Base-by-base conservation (phyloP, 805 yeast species). In the Wickerhamiella kurtzmanii region DNA sequence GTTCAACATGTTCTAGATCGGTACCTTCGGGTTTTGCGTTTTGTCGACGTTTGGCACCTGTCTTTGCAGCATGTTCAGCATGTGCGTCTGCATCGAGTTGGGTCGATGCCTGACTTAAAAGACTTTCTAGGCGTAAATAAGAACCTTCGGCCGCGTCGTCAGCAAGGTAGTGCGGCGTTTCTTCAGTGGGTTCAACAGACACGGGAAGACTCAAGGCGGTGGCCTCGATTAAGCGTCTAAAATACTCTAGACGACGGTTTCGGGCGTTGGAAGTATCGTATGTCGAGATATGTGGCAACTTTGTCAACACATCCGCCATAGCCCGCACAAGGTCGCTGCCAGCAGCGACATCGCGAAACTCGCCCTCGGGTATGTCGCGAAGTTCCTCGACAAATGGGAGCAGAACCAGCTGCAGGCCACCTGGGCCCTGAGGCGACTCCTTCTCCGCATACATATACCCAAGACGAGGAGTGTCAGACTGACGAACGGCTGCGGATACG, bases 301-400 rank as follows among this genome's bases (percentile, higher is more conserved):
- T 65, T n/a, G 64, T 63, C 44, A 69, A 49, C n/a, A 71, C 53
- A 22, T 50, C 58, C 44, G 44, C 60, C 48, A 60, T 60, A 47
- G 48, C 53, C 46, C 51, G 55, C 4, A 55, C 53, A 11, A 65
- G 45, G 6, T 47, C 53, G 13, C 48, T 50, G 13, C 58, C 50
- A 22, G 63, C 63, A 1, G 60, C 52, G 21, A 59, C 48, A 13
- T 45, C 42, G 4, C 53, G 35, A 48, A 50, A 22, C 44, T 39
- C 20, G 45, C 50, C 32, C 11, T 62, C 64, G 0, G 96, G 96
- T 4, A 76, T 61, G 28, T 74, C 70, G 45, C 96, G 67, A 3
- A 85, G 64, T 58, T 84, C 89, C 53, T 86, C 94, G 17, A 76
- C 64, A 68, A 74, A 81, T 1, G 96, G 95, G 19, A 82, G 55